A percentile compares a stretch with the other conserved stretches of the same genome.
Evolutionary conservation across 148 eudicot species (phyloP).

Genomic region (Vaccinium macrocarpon): DNA sequence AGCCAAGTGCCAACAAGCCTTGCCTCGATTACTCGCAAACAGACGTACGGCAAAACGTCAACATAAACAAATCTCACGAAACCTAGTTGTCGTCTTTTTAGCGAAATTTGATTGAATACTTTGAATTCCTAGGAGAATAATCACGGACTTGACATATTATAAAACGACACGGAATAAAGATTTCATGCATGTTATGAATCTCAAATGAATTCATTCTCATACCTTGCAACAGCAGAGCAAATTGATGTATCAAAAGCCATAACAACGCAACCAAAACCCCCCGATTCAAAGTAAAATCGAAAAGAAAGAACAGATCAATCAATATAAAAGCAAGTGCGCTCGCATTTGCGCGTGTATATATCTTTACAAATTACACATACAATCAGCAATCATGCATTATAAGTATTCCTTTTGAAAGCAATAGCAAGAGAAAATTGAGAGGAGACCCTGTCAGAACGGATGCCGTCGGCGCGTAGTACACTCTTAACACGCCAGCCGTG

Average conservation of each 20-base stretch:
- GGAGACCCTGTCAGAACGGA: constrained; percentile 54
- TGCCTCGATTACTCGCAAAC: too few relatives aligned
- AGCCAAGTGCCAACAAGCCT: too few relatives aligned
- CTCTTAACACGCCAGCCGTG: constrained; percentile 55
- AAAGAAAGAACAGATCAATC: not conserved
- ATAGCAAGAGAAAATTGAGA: not conserved
- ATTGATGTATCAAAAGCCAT: not conserved
- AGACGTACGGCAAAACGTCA: too few relatives aligned
- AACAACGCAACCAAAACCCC: not conserved
- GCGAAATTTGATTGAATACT: not conserved
- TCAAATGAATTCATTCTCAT: not conserved
- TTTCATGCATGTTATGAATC: not conserved
- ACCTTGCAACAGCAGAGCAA: not conserved
- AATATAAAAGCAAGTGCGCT: not conserved
- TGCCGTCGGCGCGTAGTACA: constrained; percentile 45
- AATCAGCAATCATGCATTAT: not conserved
- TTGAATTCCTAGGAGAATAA: not conserved
- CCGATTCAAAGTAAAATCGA: not conserved
- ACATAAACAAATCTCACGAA: not conserved
- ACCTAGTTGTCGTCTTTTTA: not conserved
- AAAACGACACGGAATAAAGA: not conserved
- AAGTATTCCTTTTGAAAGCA: not conserved
- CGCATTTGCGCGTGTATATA: not conserved
- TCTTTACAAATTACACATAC: not conserved
- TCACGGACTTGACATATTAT: not conserved